Conservation (phyloP, 495 filamentous ascomycete genomes). For the Penicillium bovifimosum region DNA sequence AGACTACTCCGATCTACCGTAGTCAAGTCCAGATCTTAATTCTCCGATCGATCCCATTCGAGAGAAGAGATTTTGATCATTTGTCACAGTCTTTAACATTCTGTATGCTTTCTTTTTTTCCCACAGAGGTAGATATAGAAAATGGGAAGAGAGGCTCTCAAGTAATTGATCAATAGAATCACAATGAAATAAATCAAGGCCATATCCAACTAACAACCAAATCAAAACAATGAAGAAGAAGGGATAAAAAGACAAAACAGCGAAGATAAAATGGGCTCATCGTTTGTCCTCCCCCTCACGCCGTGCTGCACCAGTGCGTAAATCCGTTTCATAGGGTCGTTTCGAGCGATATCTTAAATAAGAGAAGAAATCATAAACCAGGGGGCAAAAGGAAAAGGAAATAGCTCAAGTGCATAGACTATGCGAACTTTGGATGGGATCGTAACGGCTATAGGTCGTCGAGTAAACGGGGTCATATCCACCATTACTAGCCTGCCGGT, state of each 20-base stretch:
- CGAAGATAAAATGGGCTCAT: conserved; percentile 8
- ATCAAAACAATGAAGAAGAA: conserved; percentile 1
- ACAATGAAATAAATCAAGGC: conserved; percentile 11
- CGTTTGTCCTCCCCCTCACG: conserved; percentile 11
- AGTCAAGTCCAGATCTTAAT: neutral
- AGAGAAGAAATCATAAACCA: conserved; percentile 9
- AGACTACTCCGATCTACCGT: neutral
- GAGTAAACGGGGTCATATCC: conserved; percentile 37
- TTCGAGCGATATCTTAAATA: conserved; percentile 8
- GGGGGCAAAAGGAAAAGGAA: neutral
- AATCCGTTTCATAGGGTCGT: conserved; percentile 18
- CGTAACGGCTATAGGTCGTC: conserved; percentile 28
- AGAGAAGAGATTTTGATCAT: neutral
- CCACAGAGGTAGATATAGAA: neutral
- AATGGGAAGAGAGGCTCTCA: neutral
- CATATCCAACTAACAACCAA: neutral
- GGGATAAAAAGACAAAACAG: conserved; percentile 1
- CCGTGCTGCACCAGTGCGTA: conserved; percentile 25
- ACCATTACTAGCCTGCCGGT: conserved; percentile 19
- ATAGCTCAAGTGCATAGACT: conserved; percentile 31
- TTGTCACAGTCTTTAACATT: conserved; percentile 15
- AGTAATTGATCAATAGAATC: neutral
- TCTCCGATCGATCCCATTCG: neutral
- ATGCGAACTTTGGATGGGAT: conserved; percentile 28
- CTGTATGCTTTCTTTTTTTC: conserved; percentile 12